A percentile compares a stretch with the other conserved stretches of the same genome.
These are phyloP conservation scores for Phytopythium ostracodes DNA, from an alignment of 352 stramenopile species.

Conservation along the genomic window DNA sequence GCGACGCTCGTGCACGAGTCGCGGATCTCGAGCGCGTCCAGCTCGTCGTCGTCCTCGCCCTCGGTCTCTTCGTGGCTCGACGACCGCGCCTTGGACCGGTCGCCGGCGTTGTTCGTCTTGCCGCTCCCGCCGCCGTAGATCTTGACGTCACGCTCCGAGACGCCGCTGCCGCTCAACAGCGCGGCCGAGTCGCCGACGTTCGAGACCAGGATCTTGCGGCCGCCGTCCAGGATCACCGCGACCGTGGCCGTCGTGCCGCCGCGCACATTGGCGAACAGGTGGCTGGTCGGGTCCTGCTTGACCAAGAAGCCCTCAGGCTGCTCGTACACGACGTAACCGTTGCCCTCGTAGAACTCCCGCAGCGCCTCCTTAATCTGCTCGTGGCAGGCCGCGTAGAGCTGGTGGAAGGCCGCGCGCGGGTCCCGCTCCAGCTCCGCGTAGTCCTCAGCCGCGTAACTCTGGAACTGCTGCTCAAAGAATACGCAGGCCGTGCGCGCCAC, in stretches of 20 bases:
- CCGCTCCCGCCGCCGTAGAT: conserved; percentile 10
- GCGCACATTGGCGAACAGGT: conserved; percentile 71
- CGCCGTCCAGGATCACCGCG: conserved; percentile 68
- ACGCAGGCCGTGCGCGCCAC: conserved; percentile 54
- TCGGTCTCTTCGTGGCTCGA: conserved; percentile 9
- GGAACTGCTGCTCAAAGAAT: conserved; percentile 67
- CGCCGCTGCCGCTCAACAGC: conserved; percentile 26
- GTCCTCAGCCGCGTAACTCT: conserved; percentile 32
- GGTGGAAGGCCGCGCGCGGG: conserved; percentile 41
- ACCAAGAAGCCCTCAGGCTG: conserved; percentile 60
- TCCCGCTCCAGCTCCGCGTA: conserved; percentile 48
- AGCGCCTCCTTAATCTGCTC: conserved; percentile 60
- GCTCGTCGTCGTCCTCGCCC: conserved; percentile 11
- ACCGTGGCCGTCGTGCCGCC: conserved; percentile 86
- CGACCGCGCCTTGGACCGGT: conserved; percentile 10
- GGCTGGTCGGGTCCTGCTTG: conserved; percentile 25
- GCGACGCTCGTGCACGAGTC: conserved; percentile 10
- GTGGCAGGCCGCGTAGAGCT: conserved; percentile 62
- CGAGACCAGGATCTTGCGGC: conserved; percentile 62
- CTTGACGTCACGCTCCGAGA: conserved; percentile 29
- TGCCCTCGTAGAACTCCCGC: conserved; percentile 46
- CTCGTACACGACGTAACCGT: conserved; percentile 55
- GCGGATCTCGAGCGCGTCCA: conserved; percentile 12
- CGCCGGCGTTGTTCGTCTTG: conserved; percentile 3
- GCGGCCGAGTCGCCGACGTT: conserved; percentile 83